Conservation (phyloP, 1,284 basidiomycete genomes). For the Ustilago xerochloae region DNA sequence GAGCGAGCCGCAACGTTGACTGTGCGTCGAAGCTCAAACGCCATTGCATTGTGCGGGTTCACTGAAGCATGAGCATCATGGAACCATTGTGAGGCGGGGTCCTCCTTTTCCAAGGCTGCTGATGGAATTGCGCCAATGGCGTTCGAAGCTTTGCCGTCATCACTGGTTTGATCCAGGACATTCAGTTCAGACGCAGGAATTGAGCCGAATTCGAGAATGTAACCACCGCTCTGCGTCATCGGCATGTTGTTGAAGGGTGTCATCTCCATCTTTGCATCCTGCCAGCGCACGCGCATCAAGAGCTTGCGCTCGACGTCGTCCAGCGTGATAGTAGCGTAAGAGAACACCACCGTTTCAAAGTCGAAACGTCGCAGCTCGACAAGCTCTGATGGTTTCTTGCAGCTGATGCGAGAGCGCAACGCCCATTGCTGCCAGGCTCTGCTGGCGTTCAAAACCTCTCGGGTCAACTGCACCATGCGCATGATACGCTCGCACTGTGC, state of each 20-base stretch:
- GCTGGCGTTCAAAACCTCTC: conserved; percentile 73
- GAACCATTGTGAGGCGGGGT: conserved; percentile 79
- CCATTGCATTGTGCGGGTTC: conserved; percentile 41
- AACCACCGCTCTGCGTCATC: conserved; percentile 31
- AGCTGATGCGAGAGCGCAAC: conserved; percentile 20
- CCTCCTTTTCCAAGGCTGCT: conserved; percentile 73
- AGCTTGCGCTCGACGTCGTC: conserved; percentile 16
- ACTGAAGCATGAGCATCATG: conserved; percentile 73
- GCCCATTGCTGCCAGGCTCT: conserved; percentile 46
- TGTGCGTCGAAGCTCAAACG: conserved; percentile 41
- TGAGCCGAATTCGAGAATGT: conserved; percentile 46
- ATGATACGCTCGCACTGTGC: conserved; percentile 90
- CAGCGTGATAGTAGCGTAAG: conserved; percentile 70
- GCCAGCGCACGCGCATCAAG: conserved; percentile 46
- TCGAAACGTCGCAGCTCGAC: conserved; percentile 30
- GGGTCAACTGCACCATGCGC: conserved; percentile 89
- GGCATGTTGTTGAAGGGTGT: conserved; percentile 15
- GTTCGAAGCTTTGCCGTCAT: conserved; percentile 80
- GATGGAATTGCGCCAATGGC: neutral
- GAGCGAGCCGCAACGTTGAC: conserved; percentile 71
- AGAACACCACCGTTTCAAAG: conserved; percentile 68
- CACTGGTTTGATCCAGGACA: conserved; percentile 61
- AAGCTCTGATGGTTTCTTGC: conserved; percentile 29
- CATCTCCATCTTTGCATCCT: conserved; percentile 40
- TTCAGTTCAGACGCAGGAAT: conserved; percentile 8